Evolutionary conservation across 2,329 filamentous ascomycete species (phyloP).

Genomic region (Trematosphaeria pertusa): DNA sequence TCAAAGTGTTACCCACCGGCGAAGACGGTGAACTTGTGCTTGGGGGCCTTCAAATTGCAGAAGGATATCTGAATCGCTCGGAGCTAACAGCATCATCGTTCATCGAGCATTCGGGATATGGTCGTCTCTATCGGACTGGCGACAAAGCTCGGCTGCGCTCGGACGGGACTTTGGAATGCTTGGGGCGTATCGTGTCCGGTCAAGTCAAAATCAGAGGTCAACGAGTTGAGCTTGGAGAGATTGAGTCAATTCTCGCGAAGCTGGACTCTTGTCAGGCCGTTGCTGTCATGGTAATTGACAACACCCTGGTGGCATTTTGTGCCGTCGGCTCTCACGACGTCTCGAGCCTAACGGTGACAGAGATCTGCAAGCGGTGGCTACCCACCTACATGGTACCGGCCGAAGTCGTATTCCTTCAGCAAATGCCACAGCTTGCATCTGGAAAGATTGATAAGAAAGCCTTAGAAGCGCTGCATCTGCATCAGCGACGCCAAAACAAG

Average conservation of each 20-base stretch:
- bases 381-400: conserved; percentile 83
- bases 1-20: conserved; percentile 67
- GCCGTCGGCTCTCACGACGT: conserved; percentile 57
- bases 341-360: conserved; percentile 56
- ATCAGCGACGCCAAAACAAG: conserved; percentile 23
- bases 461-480: conserved; percentile 65
- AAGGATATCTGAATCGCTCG: conserved; percentile 80
- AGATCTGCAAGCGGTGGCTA: conserved; percentile 75
- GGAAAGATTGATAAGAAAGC: conserved; percentile 80
- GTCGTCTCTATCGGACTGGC: conserved; percentile 80
- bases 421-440: conserved; percentile 78
- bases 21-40: conserved; percentile 81
- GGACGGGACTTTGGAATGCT: conserved; percentile 78
- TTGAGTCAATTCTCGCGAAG: conserved; percentile 45
- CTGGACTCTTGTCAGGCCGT: conserved; percentile 62
- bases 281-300: conserved; percentile 70
- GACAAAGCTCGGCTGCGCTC: conserved; percentile 76
- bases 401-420: conserved; percentile 68
- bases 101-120: conserved; percentile 68
- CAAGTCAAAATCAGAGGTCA: conserved; percentile 90
- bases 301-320: conserved; percentile 77
- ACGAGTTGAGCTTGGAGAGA: conserved; percentile 76
- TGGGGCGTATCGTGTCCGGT: conserved; percentile 78
- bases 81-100: conserved; percentile 78
- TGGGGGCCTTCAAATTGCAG: conserved; percentile 79